phyloP scores from a whole-genome alignment of 2,329 filamentous ascomycete species.

The Verticillium klebahnii region DNA sequence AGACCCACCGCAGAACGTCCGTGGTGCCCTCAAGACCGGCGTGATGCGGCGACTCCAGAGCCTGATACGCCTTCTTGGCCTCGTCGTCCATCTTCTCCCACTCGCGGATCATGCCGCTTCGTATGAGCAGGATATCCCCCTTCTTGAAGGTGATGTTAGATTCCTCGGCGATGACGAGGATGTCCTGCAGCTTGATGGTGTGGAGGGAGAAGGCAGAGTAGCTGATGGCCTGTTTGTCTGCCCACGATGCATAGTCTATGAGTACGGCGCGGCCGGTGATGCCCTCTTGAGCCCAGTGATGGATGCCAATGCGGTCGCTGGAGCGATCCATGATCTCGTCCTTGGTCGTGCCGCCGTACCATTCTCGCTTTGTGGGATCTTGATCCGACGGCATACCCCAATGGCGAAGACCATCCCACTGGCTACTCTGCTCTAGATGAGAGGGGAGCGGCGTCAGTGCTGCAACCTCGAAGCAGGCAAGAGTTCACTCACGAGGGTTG shows the following conservation, averaged over 20 bases:
- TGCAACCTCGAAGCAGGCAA: background rate
- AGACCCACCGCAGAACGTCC: constrained; percentile 36
- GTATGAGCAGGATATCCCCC: constrained; percentile 49
- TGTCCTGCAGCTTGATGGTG: constrained; percentile 34
- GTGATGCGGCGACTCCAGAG: constrained; percentile 21
- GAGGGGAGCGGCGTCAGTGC: background rate
- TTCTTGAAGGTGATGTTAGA: constrained; percentile 37
- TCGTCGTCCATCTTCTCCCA: constrained; percentile 21
- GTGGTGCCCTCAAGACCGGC: constrained; percentile 32
- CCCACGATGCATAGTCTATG: constrained; percentile 47
- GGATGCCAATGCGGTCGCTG: constrained; percentile 41
- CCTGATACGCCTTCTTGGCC: constrained; percentile 20
- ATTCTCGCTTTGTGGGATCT: constrained; percentile 8
- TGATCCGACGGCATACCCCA: constrained; percentile 18
- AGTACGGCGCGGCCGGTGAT: constrained; percentile 45
- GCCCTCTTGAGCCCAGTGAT: constrained; percentile 42
- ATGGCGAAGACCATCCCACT: constrained; percentile 34
- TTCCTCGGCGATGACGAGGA: constrained; percentile 24
- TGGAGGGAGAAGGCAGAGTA: constrained; percentile 48
- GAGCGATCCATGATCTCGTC: constrained; percentile 35
- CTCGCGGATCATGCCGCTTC: constrained; percentile 25
- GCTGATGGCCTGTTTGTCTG: constrained; percentile 41
- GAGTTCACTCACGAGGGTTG: constrained; percentile 30
- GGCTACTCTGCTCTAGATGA: constrained; percentile 26
- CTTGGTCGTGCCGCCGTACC: constrained; percentile 29